Percentiles rank a stretch among this genome's conserved stretches.
phyloP scores from a whole-genome alignment of 129 eudicot genomes.

The Chrysanthemum makinoi region DNA sequence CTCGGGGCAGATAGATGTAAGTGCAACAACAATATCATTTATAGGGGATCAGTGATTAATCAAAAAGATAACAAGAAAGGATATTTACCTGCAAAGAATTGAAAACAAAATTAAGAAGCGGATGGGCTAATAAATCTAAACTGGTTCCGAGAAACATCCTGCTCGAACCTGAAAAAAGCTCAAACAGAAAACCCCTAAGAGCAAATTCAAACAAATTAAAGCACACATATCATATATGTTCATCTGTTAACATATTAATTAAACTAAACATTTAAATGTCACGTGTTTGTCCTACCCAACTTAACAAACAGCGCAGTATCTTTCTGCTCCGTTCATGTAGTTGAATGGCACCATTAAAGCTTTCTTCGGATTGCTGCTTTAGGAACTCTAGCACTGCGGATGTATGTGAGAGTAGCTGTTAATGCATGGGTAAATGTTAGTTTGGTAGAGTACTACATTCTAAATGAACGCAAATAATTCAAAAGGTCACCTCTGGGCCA shows the following conservation, averaged over 20 bases:
- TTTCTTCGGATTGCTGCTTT: slow-evolving; percentile 64
- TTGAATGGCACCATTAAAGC: slow-evolving; percentile 42
- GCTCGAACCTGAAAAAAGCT: slow-evolving; percentile 74
- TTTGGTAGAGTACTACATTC: background rate
- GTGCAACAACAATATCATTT: too few relatives aligned
- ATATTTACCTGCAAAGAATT: slow-evolving; percentile 70
- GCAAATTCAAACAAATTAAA: background rate
- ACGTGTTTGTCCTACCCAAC: slow-evolving; percentile 69
- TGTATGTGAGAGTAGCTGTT: slow-evolving; percentile 85
- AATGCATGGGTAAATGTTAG: background rate
- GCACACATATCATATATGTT: slow-evolving; percentile 8
- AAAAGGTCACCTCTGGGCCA: slow-evolving; percentile 61
- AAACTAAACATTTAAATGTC: slow-evolving; percentile 19
- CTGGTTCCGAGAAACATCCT: slow-evolving; percentile 78
- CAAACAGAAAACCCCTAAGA: background rate
- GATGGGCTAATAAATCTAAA: slow-evolving; percentile 67
- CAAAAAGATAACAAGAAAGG: background rate
- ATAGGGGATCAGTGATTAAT: slow-evolving; percentile 11
- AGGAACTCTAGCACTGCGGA: slow-evolving; percentile 74
- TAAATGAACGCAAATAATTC: background rate
- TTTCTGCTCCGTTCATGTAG: slow-evolving; percentile 67
- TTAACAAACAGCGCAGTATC: slow-evolving; percentile 87
- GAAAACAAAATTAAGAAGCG: slow-evolving; percentile 82
- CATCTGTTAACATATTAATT: slow-evolving; percentile 9
- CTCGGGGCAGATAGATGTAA: slow-evolving; percentile 24